Percentiles rank a stretch among this genome's conserved stretches.
Conservation (phyloP, 352 stramenopile species). For the Phytophthora melonis region DNA sequence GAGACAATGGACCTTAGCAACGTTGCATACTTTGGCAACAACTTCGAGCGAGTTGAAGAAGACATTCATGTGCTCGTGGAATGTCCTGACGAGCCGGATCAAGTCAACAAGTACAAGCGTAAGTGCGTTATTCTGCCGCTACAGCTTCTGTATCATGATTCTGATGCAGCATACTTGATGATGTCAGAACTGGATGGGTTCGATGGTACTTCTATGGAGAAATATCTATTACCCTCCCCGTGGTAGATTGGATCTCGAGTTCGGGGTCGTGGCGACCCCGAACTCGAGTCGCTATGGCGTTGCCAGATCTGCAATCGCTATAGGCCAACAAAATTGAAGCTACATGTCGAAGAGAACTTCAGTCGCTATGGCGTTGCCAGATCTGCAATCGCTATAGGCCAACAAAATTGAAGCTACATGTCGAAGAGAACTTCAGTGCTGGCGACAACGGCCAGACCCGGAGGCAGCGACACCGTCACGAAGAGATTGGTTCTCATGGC, state of each 20-base stretch:
- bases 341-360: too few relatives aligned
- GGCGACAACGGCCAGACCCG: neutral
- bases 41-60: conserved; percentile 22
- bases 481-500: conserved; percentile 37
- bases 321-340: too few relatives aligned
- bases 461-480: conserved; percentile 34
- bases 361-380: too few relatives aligned
- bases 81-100: conserved; percentile 22
- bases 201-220: conserved; percentile 28
- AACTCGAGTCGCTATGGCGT: too few relatives aligned
- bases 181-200: conserved; percentile 39
- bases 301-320: too few relatives aligned
- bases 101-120: conserved; percentile 29
- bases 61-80: conserved; percentile 42
- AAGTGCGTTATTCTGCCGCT: conserved; percentile 35
- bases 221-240: too few relatives aligned
- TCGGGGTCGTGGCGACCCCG: too few relatives aligned
- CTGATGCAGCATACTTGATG: conserved; percentile 36
- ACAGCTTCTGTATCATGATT: conserved; percentile 17
- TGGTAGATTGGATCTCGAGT: too few relatives aligned
- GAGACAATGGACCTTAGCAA: conserved; percentile 22
- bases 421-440: conserved; percentile 30
- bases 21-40: conserved; percentile 25
- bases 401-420: too few relatives aligned
- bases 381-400: too few relatives aligned